Evolutionary conservation across 2,329 filamentous ascomycete genomes (phyloP).

Genomic region (Trichoderma sp.): DNA sequence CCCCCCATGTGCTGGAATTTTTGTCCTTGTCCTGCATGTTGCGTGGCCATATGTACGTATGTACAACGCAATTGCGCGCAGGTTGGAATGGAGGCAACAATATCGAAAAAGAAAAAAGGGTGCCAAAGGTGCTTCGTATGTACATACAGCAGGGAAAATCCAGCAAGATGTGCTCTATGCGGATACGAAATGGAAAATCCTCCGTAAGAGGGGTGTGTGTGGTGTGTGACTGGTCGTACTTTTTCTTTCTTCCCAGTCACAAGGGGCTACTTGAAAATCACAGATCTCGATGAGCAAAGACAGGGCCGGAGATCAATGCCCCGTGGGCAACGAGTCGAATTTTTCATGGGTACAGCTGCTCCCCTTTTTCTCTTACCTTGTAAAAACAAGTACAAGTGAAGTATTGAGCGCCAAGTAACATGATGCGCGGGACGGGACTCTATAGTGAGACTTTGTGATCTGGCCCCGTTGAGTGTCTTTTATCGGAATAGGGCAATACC

Average conservation of each 20-base stretch:
- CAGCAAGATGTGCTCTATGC: background rate
- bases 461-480: background rate
- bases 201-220: background rate
- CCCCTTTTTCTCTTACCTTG: background rate
- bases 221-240: background rate
- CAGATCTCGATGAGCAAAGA: background rate
- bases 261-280: background rate
- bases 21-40: background rate
- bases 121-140: background rate
- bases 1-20: background rate
- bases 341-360: background rate
- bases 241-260: background rate
- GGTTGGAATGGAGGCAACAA: background rate
- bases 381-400: too few relatives aligned
- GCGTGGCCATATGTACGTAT: background rate
- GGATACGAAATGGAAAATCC: background rate
- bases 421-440: background rate
- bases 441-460: background rate
- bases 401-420: background rate
- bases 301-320: background rate
- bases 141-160: background rate
- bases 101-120: background rate
- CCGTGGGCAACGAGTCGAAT: background rate
- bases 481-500: background rate
- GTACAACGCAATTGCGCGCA: background rate